Percentiles rank a stretch among this genome's conserved stretches.
Conservation (phyloP, 1,284 basidiomycete species). For the Meira miltonrushii region DNA sequence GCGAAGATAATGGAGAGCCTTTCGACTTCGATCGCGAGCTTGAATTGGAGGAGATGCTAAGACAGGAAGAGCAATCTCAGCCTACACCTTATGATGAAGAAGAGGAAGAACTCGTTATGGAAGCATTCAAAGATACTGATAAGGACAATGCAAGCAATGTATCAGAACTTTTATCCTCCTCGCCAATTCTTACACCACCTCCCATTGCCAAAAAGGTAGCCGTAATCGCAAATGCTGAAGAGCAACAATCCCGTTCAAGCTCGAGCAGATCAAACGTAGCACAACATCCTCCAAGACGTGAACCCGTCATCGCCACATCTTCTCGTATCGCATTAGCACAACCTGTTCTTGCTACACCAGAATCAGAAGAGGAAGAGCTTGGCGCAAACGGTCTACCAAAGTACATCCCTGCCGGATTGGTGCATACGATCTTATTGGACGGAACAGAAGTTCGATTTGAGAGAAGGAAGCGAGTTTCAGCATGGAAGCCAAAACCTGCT, state of each 20-base stretch:
- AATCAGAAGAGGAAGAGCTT: not conserved
- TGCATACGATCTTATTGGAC: conserved; percentile 27
- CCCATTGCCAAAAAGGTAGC: not conserved
- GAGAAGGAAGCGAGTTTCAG: conserved; percentile 33
- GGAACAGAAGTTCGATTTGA: conserved; percentile 32
- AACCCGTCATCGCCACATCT: too few relatives aligned
- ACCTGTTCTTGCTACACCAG: too few relatives aligned
- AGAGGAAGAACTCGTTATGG: not conserved
- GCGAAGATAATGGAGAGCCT: not conserved
- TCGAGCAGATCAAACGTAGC: not conserved
- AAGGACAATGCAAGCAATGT: not conserved
- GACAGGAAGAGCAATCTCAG: not conserved
- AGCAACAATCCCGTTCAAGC: not conserved
- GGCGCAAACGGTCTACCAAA: conserved; percentile 25
- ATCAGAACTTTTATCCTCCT: not conserved
- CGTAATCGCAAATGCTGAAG: not conserved
- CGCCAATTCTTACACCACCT: not conserved
- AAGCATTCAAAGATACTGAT: not conserved
- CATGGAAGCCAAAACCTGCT: conserved; percentile 26
- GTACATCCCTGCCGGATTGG: conserved; percentile 43
- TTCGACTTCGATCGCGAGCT: conserved; percentile 9
- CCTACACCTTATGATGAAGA: not conserved
- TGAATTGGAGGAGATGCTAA: conserved; percentile 1
- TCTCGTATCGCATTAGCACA: too few relatives aligned
- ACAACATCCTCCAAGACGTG: not conserved